Percentiles rank a stretch among this genome's conserved stretches.
Evolutionary conservation across 1,284 basidiomycete species (phyloP).

Genomic region (Rhodotorula sp.): DNA sequence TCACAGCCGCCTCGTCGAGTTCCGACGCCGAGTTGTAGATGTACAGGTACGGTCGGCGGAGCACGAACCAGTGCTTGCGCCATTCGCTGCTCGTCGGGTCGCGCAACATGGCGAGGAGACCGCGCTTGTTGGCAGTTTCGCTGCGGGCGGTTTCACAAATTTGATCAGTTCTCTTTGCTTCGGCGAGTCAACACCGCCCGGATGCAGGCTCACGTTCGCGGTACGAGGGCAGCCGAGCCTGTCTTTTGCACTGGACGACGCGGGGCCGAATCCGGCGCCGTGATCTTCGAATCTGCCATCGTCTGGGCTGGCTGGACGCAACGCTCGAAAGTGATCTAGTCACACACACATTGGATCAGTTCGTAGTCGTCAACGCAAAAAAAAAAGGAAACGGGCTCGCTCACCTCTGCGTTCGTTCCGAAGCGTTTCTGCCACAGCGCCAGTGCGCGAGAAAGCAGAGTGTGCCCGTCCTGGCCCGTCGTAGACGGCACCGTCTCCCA

Average conservation of each 20-base stretch:
- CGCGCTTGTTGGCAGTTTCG: slow-evolving; percentile 78
- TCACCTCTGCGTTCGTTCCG: slow-evolving; percentile 70
- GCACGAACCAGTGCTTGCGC: slow-evolving; percentile 80
- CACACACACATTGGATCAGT: too few species aligned
- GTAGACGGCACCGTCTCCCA: slow-evolving; percentile 50
- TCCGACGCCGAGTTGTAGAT: slow-evolving; percentile 79
- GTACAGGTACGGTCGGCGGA: slow-evolving; percentile 87
- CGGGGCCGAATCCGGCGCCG: slow-evolving; percentile 33
- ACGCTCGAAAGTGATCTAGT: too few species aligned
- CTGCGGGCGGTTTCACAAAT: slow-evolving; percentile 51
- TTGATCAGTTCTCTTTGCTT: not conserved
- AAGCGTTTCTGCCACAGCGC: slow-evolving; percentile 78
- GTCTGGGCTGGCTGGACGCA: too few species aligned
- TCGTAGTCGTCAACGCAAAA: too few species aligned
- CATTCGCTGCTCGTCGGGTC: slow-evolving; percentile 77
- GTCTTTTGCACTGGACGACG: slow-evolving; percentile 60
- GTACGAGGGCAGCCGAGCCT: slow-evolving; percentile 67
- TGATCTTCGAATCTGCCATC: too few species aligned
- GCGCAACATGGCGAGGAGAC: slow-evolving; percentile 71
- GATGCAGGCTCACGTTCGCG: slow-evolving; percentile 60
- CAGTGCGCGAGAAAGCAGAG: slow-evolving; percentile 63
- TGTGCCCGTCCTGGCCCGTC: slow-evolving; percentile 51
- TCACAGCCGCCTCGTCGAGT: slow-evolving; percentile 71
- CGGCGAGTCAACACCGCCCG: too few species aligned
- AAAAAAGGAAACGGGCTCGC: slow-evolving; percentile 32